Percentiles rank a stretch among this genome's conserved stretches.
phyloP scores from a whole-genome alignment of 352 stramenopile species.

The Globisporangium paddicum region DNA sequence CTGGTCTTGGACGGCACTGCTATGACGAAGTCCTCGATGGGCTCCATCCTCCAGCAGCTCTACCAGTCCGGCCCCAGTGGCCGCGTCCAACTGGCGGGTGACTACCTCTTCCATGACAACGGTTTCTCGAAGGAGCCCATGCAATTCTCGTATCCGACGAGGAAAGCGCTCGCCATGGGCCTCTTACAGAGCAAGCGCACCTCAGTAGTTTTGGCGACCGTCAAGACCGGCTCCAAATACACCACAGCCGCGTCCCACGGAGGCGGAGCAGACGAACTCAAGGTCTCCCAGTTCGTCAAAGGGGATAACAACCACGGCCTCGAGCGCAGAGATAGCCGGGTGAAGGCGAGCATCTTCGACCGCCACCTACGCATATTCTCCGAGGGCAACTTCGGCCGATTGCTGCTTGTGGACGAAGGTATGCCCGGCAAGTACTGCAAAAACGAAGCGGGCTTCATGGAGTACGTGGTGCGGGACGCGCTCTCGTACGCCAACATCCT shows the following conservation, averaged over 20 bases:
- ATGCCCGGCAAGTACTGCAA: conserved; percentile 16
- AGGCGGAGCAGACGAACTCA: no score
- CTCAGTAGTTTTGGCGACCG: neutral
- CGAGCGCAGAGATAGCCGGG: no score
- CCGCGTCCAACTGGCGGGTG: conserved; percentile 19
- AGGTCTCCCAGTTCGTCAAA: no score
- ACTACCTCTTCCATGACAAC: conserved; percentile 30
- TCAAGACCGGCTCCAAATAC: neutral
- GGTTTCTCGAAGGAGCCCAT: conserved; percentile 18
- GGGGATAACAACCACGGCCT: no score
- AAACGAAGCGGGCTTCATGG: conserved; percentile 11
- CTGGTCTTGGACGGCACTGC: conserved; percentile 2
- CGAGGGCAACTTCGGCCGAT: conserved; percentile 16
- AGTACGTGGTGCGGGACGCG: conserved; percentile 25
- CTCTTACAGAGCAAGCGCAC: conserved; percentile 6
- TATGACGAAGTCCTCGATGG: conserved; percentile 19
- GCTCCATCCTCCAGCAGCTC: conserved; percentile 23
- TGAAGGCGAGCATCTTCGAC: conserved; percentile 21
- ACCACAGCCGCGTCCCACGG: no score
- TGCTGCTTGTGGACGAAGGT: conserved; percentile 24
- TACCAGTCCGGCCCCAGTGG: conserved; percentile 27
- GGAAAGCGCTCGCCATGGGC: conserved; percentile 18
- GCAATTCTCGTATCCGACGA: conserved; percentile 21
- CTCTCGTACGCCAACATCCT: conserved; percentile 20
- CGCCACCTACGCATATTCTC: conserved; percentile 13